phyloP scores from a whole-genome alignment of 345 rosid species.

The Populus nigra region DNA sequence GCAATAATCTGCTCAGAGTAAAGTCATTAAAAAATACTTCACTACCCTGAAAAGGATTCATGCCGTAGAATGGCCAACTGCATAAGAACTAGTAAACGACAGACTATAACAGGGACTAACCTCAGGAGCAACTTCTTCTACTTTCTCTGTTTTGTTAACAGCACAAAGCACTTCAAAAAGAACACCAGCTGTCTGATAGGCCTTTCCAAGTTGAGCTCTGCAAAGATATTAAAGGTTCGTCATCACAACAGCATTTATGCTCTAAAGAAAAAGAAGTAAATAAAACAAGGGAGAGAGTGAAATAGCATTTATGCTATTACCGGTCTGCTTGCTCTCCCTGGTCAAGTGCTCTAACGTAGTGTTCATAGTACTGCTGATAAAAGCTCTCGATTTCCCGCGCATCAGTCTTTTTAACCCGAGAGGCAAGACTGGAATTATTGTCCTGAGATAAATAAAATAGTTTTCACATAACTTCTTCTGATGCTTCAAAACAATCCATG shows the following conservation, averaged over 20 bases:
- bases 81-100: constrained; percentile 6
- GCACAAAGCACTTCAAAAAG: constrained; percentile 98
- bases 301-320: constrained; percentile 33
- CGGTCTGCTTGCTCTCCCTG: constrained; percentile 97
- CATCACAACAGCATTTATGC: background rate
- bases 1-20: constrained; percentile 77
- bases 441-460: constrained; percentile 45
- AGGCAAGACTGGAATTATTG: constrained; percentile 91
- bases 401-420: constrained; percentile 90
- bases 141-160: constrained; percentile 94
- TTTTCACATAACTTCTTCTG: constrained; percentile 7
- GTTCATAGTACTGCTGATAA: constrained; percentile 89
- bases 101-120: constrained; percentile 35
- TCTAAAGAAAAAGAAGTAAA: background rate
- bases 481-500: constrained; percentile 4
- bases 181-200: constrained; percentile 96
- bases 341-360: constrained; percentile 84
- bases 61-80: background rate
- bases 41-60: background rate
- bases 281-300: background rate
- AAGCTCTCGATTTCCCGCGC: constrained; percentile 92
- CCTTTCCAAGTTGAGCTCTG: constrained; percentile 99
- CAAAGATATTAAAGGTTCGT: constrained; percentile 16
- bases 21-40: constrained; percentile 9
- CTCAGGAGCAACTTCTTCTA: constrained; percentile 99